Evolutionary conservation across 176 grass and related monocot species (phyloP).

Genomic region (Saccharum spontaneum): DNA sequence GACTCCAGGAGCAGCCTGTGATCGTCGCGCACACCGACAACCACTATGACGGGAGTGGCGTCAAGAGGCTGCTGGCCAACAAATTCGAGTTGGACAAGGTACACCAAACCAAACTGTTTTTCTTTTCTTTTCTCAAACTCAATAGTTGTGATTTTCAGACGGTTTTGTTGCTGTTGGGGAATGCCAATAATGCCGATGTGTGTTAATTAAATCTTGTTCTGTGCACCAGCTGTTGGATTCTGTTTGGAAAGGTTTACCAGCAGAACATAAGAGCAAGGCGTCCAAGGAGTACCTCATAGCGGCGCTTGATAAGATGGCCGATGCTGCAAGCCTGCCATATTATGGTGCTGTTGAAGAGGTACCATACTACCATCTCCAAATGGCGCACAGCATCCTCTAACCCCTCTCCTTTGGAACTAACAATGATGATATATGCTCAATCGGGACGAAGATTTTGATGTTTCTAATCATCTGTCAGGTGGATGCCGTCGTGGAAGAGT

Average conservation of each 20-base stretch:
- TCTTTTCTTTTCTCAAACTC: neutral
- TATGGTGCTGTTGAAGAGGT: slow-evolving; percentile 58
- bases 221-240: slow-evolving; percentile 57
- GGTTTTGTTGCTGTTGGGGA: neutral
- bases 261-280: slow-evolving; percentile 36
- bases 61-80: slow-evolving; percentile 67
- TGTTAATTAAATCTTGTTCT: neutral
- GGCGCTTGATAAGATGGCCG: slow-evolving; percentile 61
- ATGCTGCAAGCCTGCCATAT: slow-evolving; percentile 58
- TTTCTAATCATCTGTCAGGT: slow-evolving; percentile 40
- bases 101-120: neutral
- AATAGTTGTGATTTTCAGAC: neutral
- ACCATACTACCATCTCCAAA: neutral
- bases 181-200: neutral
- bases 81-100: slow-evolving; percentile 89
- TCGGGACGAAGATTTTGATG: neutral
- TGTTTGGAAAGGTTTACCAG: slow-evolving; percentile 52
- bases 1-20: slow-evolving; percentile 73
- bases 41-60: slow-evolving; percentile 70
- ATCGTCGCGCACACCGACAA: slow-evolving; percentile 86
- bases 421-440: neutral
- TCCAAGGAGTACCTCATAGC: slow-evolving; percentile 52
- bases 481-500: slow-evolving; percentile 58
- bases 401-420: neutral
- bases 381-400: neutral